A percentile compares a stretch with the other conserved stretches of the same genome.
These are phyloP conservation scores for Hericium erinaceus DNA, from an alignment of 768 basidiomycete species.

Conservation along the genomic window DNA sequence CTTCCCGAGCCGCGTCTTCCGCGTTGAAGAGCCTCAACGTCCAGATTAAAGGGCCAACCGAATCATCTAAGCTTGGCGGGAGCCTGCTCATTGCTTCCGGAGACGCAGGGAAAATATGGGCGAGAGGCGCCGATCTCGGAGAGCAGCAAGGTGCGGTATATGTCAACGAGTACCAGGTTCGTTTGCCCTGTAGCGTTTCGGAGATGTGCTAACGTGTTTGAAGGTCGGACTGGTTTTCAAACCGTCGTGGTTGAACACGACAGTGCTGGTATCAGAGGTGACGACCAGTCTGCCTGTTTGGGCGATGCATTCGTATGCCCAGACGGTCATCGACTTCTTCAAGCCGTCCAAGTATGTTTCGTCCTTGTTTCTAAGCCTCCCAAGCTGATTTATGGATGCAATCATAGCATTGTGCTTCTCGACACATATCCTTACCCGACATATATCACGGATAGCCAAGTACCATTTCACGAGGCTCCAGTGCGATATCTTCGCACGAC, in stretches of 20 bases:
- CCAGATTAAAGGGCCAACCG: background rate
- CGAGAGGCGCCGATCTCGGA: constrained; percentile 13
- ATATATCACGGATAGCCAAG: constrained; percentile 12
- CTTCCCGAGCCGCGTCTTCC: background rate
- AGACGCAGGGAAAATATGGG: constrained; percentile 16
- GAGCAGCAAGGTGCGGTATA: constrained; percentile 9
- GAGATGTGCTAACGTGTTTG: background rate
- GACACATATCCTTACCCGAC: constrained; percentile 15
- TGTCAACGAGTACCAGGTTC: constrained; percentile 8
- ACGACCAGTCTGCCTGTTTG: constrained; percentile 13
- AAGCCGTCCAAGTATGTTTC: constrained; percentile 13
- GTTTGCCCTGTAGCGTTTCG: background rate
- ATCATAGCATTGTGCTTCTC: constrained; percentile 14
- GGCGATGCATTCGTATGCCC: constrained; percentile 18
- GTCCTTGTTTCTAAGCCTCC: background rate
- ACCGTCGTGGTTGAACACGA: constrained; percentile 14
- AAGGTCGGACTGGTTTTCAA: constrained; percentile 14
- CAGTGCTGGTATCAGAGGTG: constrained; percentile 14
- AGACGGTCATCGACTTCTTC: constrained; percentile 10
- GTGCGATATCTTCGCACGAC: constrained; percentile 16
- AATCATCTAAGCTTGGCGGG: background rate
- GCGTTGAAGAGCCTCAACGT: background rate
- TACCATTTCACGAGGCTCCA: constrained; percentile 10
- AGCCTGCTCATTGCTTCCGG: constrained; percentile 13
- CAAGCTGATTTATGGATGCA: background rate